These are phyloP conservation scores for Neonectria hederae DNA, from an alignment of 2,329 filamentous ascomycete genomes.

Conservation along the genomic window DNA sequence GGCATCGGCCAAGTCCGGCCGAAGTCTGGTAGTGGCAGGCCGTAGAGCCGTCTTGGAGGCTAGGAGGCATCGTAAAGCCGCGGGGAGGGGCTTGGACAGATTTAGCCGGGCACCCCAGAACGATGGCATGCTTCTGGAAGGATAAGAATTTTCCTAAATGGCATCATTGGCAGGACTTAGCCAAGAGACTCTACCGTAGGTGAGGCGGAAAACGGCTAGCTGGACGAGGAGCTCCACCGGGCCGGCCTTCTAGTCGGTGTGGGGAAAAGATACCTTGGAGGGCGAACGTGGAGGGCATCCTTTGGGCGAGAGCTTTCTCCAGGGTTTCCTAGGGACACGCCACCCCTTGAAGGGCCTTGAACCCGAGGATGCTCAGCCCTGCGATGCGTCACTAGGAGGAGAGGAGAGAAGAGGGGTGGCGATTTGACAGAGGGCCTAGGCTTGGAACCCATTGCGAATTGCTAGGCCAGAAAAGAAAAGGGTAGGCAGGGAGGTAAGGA, in stretches of 20 bases:
- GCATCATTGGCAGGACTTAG: slow-evolving; percentile 34
- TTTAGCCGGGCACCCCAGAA: slow-evolving; percentile 30
- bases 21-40: slow-evolving; percentile 22
- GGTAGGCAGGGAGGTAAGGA: neutral
- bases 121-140: slow-evolving; percentile 46
- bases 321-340: slow-evolving; percentile 43
- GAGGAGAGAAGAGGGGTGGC: neutral
- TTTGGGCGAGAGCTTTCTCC: slow-evolving; percentile 29
- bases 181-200: slow-evolving; percentile 23
- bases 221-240: slow-evolving; percentile 39
- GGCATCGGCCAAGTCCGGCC: slow-evolving; percentile 43
- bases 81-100: slow-evolving; percentile 36
- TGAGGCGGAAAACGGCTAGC: slow-evolving; percentile 31
- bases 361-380: slow-evolving; percentile 5
- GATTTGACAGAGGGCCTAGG: neutral
- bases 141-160: slow-evolving; percentile 39
- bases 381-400: neutral
- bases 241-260: slow-evolving; percentile 43
- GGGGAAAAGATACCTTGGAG: slow-evolving; percentile 43
- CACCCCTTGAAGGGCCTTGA: slow-evolving; percentile 11
- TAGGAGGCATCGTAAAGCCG: slow-evolving; percentile 22
- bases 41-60: slow-evolving; percentile 29
- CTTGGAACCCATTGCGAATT: neutral
- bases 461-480: neutral
- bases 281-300: slow-evolving; percentile 8